Conservation (phyloP, 169 alveolate species). For the Plasmodium yoelii region DNA sequence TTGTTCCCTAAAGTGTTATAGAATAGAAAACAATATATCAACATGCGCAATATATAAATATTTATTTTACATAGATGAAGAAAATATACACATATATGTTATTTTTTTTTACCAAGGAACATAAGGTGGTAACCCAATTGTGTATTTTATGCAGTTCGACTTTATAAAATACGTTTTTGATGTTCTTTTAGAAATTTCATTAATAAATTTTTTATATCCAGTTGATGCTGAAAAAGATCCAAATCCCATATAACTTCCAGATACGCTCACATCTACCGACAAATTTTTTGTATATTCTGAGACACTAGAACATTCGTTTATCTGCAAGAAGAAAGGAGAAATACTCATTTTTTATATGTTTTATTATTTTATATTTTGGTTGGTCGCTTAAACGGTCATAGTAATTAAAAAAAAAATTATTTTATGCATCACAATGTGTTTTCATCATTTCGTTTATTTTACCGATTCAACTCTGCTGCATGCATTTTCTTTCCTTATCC, state of each 20-base stretch:
- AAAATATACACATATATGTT: not conserved
- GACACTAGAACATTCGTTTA: slow-evolving; percentile 43
- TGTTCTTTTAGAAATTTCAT: slow-evolving; percentile 76
- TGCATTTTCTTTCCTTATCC: slow-evolving; percentile 87
- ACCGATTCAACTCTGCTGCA: slow-evolving; percentile 88
- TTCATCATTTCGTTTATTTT: not conserved
- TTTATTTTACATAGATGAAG: not conserved
- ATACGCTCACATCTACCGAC: slow-evolving; percentile 85
- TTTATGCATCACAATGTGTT: not conserved
- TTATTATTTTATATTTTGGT: not conserved
- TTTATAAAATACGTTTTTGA: slow-evolving; percentile 81
- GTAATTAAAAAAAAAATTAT: too few relatives aligned
- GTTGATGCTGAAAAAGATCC: slow-evolving; percentile 86
- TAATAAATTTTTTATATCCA: slow-evolving; percentile 84
- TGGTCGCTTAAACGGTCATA: too few relatives aligned
- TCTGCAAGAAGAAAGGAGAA: slow-evolving; percentile 7
- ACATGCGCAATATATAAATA: slow-evolving; percentile 5
- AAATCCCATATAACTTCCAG: slow-evolving; percentile 78
- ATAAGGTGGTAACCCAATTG: slow-evolving; percentile 85
- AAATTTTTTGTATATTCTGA: slow-evolving; percentile 84
- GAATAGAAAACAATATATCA: not conserved
- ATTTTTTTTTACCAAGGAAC: slow-evolving; percentile 43
- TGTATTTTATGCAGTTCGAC: slow-evolving; percentile 88
- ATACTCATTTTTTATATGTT: not conserved
- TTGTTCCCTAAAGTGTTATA: slow-evolving; percentile 65